These are phyloP conservation scores for Trapa bicornis DNA, from an alignment of 345 rosid genomes.

Conservation along the genomic window DNA sequence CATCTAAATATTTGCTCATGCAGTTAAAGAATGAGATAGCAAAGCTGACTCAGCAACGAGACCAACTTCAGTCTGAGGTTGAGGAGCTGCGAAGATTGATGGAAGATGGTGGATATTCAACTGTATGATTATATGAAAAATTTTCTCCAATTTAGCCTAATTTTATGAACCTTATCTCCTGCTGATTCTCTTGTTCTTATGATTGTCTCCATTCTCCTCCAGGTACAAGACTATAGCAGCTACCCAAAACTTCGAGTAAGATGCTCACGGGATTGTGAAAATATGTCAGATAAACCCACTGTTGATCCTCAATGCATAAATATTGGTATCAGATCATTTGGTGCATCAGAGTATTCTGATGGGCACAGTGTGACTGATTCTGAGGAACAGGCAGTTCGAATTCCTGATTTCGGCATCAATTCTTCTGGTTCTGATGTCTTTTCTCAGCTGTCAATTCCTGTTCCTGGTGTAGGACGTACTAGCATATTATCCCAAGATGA, in stretches of 20 bases:
- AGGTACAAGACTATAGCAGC: conserved; percentile 34
- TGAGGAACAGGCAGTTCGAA: conserved; percentile 43
- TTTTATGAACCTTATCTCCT: not conserved
- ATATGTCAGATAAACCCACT: conserved; percentile 23
- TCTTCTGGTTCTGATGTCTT: conserved; percentile 21
- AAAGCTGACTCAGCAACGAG: conserved; percentile 40
- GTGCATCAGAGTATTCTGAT: conserved; percentile 44
- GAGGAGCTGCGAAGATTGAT: conserved; percentile 36
- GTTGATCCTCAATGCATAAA: conserved; percentile 21
- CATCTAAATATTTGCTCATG: conserved; percentile 7
- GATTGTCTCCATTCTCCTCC: conserved; percentile 13
- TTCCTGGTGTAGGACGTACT: conserved; percentile 18
- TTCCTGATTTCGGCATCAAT: conserved; percentile 36
- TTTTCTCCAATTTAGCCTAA: not conserved
- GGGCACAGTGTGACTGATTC: conserved; percentile 34
- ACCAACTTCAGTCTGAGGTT: conserved; percentile 46
- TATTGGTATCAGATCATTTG: conserved; percentile 21
- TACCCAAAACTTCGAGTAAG: conserved; percentile 66
- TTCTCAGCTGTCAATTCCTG: conserved; percentile 17
- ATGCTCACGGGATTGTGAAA: conserved; percentile 47
- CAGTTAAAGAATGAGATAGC: conserved; percentile 59
- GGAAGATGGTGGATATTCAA: conserved; percentile 27
- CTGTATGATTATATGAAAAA: conserved; percentile 16
- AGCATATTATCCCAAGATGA: conserved; percentile 18
- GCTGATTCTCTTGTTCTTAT: conserved; percentile 3